Evolutionary conservation across 371 early-diverging fungal species (phyloP).

Genomic region (Gilbertella persicaria): DNA sequence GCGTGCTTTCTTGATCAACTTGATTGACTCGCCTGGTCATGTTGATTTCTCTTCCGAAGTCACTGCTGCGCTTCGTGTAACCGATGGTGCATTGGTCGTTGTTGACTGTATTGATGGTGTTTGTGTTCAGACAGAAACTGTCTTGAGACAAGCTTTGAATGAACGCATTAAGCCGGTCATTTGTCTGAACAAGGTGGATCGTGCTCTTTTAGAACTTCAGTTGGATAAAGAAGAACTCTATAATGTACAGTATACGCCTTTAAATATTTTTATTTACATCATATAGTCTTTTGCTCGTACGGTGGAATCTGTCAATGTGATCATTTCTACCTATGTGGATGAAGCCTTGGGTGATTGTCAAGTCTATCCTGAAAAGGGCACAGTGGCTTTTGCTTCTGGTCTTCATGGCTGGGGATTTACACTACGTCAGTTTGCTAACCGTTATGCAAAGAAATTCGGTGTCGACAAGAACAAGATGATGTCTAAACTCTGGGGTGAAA

Average conservation of each 20-base stretch:
- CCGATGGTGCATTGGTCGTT: conserved; percentile 99
- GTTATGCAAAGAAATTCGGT: conserved; percentile 98
- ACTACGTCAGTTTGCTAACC: conserved; percentile 96
- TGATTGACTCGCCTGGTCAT: conserved; percentile 99
- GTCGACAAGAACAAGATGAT: conserved; percentile 96
- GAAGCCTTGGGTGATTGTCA: conserved; percentile 51
- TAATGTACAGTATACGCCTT: conserved; percentile 39
- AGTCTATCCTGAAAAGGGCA: conserved; percentile 90
- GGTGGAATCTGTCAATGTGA: conserved; percentile 90
- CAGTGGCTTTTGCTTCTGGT: conserved; percentile 99
- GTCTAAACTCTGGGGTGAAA: conserved; percentile 93
- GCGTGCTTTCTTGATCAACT: conserved; percentile 94
- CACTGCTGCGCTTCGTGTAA: conserved; percentile 99
- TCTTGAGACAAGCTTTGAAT: conserved; percentile 98
- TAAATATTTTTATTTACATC: not conserved
- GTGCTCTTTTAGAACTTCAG: conserved; percentile 98
- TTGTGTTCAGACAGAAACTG: conserved; percentile 99
- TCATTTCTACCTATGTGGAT: conserved; percentile 46
- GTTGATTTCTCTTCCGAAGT: conserved; percentile 99
- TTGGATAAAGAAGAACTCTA: conserved; percentile 95
- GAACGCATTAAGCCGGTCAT: conserved; percentile 99
- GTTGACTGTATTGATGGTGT: conserved; percentile 99
- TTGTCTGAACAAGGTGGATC: conserved; percentile 99
- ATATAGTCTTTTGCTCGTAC: conserved; percentile 81
- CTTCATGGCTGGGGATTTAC: conserved; percentile 99